Evolutionary conservation across 2,329 filamentous ascomycete genomes (phyloP).

Genomic region (Cladosporium sp.): DNA sequence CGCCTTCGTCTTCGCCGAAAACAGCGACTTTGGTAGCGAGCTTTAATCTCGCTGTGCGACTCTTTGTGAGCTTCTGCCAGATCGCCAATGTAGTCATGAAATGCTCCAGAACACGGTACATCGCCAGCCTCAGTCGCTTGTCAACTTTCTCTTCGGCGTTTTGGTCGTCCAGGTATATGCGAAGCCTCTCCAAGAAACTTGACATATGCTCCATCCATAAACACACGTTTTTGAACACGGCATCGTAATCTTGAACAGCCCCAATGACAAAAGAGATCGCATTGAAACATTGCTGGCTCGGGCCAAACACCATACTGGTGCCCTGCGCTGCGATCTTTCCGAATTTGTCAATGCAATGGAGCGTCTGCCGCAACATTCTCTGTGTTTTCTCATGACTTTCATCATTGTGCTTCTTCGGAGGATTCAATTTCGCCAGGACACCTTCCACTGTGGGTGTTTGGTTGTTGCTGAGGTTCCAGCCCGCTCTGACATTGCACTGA

Average conservation of each 20-base stretch:
- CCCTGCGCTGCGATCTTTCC: background rate
- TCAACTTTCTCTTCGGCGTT: constrained; percentile 2
- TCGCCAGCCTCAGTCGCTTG: background rate
- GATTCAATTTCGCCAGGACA: constrained; percentile 6
- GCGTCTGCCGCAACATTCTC: constrained; percentile 4
- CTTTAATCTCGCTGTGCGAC: constrained; percentile 7
- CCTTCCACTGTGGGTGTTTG: constrained; percentile 1
- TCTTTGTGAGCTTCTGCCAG: constrained; percentile 3
- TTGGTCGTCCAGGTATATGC: constrained; percentile 4
- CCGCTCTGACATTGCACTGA: background rate
- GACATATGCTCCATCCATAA: constrained; percentile 7
- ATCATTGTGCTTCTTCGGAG: background rate
- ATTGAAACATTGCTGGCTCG: constrained; percentile 13
- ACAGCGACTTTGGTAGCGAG: constrained; percentile 11
- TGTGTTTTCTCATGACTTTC: constrained; percentile 8
- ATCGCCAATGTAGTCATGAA: constrained; percentile 8
- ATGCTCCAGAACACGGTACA: constrained; percentile 12
- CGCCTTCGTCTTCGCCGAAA: constrained; percentile 10
- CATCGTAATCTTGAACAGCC: constrained; percentile 14
- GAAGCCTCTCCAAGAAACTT: constrained; percentile 10
- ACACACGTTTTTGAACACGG: constrained; percentile 12
- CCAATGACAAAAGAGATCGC: constrained; percentile 14
- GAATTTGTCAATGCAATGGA: background rate
- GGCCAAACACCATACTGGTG: background rate
- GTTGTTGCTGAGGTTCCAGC: background rate